Base-by-base conservation (phyloP, 805 yeast genomes). In the Yarrowia divulgata region DNA sequence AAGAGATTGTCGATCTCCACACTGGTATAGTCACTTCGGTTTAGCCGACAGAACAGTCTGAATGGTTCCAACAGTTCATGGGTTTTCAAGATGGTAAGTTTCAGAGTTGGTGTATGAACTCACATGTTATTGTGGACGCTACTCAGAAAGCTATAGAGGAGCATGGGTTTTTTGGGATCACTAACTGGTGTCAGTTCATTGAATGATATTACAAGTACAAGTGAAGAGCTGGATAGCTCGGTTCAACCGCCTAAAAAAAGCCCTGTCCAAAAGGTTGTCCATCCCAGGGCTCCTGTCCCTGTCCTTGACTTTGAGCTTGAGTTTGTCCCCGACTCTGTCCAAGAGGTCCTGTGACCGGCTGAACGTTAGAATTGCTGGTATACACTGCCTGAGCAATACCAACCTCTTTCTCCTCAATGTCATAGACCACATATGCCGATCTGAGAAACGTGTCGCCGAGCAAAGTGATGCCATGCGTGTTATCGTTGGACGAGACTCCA, bases 371-470 rank as follows among this genome's bases (percentile, higher is more conserved):
- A 9, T 74, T 69, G 34, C 64, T 70, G 69, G 73, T 71, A 68
- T 57, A 72, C n/a, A 67, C 71, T 49, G 85, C 82, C 69, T 81
- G 84, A 16, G 89, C 92, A 67, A 90, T 71, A 0, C 88, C 85
- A 40, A 89, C 79, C 74, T 85, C 82, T 54, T 75, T 76, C 73
- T 83, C 84, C 19, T 88, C 90, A 63, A 88, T 78, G 75, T 90
- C 91, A 76, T 83, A 88, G 13, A 88, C 91, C 35, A 85, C 83
- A 74, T 90, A 90, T 3, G 88, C 89, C 45, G 85, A 83, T 66
- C 90, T 81, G 71, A 90, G 78, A 74, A 90, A 84, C 52, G 85
- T 83, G 74, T 88, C 93, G 14, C 95, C 95, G 49, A 37, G 70
- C 8, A 57, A 19, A 9, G 63, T 57, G 46, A 23, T 49, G 32